Evolutionary conservation across 352 stramenopile species (phyloP).

Genomic region (Globisporangium irregulare): DNA sequence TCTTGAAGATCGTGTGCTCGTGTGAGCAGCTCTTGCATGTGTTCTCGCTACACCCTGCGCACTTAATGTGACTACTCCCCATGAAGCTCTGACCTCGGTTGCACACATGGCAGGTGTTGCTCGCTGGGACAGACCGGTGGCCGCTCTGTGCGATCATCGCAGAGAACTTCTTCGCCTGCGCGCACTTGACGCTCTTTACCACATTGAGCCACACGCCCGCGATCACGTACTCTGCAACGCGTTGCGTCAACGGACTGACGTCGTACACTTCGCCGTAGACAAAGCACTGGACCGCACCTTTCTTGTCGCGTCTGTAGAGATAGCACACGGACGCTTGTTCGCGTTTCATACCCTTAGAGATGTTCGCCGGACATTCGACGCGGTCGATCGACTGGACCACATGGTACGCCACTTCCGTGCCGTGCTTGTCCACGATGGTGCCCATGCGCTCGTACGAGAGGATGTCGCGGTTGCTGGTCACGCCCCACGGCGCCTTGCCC

Average conservation of each 20-base stretch:
- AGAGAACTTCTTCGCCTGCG: slow-evolving; percentile 6
- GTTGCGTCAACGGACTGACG: slow-evolving; percentile 10
- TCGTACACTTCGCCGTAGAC: slow-evolving; percentile 17
- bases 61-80: slow-evolving; percentile 11
- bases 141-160: not conserved
- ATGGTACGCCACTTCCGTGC: slow-evolving; percentile 36
- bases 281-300: not conserved
- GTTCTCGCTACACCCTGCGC: slow-evolving; percentile 23
- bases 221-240: slow-evolving; percentile 14
- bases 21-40: slow-evolving; percentile 16
- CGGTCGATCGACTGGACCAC: slow-evolving; percentile 41
- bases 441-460: slow-evolving; percentile 47
- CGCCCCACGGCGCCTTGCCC: slow-evolving; percentile 24
- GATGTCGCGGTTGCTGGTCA: slow-evolving; percentile 29
- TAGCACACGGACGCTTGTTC: slow-evolving; percentile 30
- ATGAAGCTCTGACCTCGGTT: not conserved
- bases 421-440: slow-evolving; percentile 25
- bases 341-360: slow-evolving; percentile 28
- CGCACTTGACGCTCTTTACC: slow-evolving; percentile 15
- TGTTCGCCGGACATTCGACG: slow-evolving; percentile 36
- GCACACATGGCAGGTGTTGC: slow-evolving; percentile 6
- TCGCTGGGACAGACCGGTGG: slow-evolving; percentile 23
- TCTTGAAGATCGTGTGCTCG: slow-evolving; percentile 28
- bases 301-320: slow-evolving; percentile 26
- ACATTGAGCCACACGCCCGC: slow-evolving; percentile 20